A percentile compares a stretch with the other conserved stretches of the same genome.
Evolutionary conservation across 2,329 filamentous ascomycete genomes (phyloP).

Genomic region (Microdochium trichocladiopsis): DNA sequence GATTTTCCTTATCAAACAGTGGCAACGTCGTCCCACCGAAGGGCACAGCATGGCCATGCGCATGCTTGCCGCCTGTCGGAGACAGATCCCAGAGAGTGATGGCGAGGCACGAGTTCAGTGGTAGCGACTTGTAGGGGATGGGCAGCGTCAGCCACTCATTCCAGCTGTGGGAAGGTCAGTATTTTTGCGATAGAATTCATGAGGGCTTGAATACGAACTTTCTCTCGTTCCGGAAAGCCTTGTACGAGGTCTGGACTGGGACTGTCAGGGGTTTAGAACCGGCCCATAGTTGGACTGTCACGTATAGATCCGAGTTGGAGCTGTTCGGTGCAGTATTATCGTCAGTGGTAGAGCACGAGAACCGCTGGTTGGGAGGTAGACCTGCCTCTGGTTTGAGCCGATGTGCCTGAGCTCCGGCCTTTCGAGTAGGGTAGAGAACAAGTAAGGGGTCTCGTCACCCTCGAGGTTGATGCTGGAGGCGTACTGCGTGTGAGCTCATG

Average conservation of each 20-base stretch:
- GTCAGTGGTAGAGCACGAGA: constrained; percentile 1
- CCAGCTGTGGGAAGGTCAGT: constrained; percentile 50
- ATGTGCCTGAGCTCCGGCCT: constrained; percentile 77
- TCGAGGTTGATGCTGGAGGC: constrained; percentile 48
- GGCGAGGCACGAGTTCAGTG: constrained; percentile 74
- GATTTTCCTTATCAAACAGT: constrained; percentile 89
- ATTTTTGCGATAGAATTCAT: neutral
- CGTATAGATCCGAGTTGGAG: constrained; percentile 80
- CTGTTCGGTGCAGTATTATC: constrained; percentile 33
- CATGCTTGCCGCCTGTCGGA: constrained; percentile 63
- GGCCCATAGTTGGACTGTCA: constrained; percentile 90
- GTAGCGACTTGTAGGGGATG: constrained; percentile 75
- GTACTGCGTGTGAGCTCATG: neutral
- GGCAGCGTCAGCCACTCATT: constrained; percentile 94
- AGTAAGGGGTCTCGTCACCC: constrained; percentile 67
- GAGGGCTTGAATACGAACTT: constrained; percentile 30
- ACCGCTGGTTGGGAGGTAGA: neutral
- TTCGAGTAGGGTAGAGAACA: constrained; percentile 71
- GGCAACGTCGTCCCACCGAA: constrained; percentile 91
- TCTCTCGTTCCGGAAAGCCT: constrained; percentile 72
- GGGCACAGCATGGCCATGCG: constrained; percentile 72
- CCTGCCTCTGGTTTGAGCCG: constrained; percentile 73
- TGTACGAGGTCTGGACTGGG: constrained; percentile 87
- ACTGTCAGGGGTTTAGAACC: constrained; percentile 93
- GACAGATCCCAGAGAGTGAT: constrained; percentile 95